Conservation (phyloP, 2,329 filamentous ascomycete genomes). For the Stachybotrys chartarum region DNA sequence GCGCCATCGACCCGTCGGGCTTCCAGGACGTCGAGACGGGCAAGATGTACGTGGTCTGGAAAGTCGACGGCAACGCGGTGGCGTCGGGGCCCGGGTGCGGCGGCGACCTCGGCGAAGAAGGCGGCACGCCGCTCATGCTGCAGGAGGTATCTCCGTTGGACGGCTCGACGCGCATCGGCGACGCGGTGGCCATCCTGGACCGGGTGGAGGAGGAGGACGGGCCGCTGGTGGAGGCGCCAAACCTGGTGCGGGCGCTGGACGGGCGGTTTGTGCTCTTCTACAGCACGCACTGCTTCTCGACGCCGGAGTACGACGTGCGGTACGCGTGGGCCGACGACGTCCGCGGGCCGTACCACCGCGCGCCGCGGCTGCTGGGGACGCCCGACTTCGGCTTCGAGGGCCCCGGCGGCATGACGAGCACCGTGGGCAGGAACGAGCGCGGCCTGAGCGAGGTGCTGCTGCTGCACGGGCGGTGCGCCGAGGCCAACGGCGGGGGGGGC, state of each 20-base stretch:
- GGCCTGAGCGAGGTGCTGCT: background rate
- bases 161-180: slow-evolving; percentile 45
- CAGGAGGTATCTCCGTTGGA: slow-evolving; percentile 41
- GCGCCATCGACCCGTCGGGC: slow-evolving; percentile 56
- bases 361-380: slow-evolving; percentile 23
- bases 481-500: background rate
- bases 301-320: slow-evolving; percentile 48
- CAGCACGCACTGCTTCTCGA: slow-evolving; percentile 52
- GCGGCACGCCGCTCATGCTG: slow-evolving; percentile 48
- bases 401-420: slow-evolving; percentile 14
- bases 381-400: slow-evolving; percentile 29
- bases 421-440: background rate
- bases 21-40: slow-evolving; percentile 47
- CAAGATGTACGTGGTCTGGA: slow-evolving; percentile 54
- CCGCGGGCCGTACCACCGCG: slow-evolving; percentile 29
- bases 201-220: slow-evolving; percentile 34
- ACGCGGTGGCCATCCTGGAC: slow-evolving; percentile 38
- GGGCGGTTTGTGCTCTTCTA: slow-evolving; percentile 55
- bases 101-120: slow-evolving; percentile 39
- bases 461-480: slow-evolving; percentile 1
- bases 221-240: slow-evolving; percentile 55
- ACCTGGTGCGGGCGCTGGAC: slow-evolving; percentile 35
- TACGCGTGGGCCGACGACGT: slow-evolving; percentile 43
- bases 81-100: slow-evolving; percentile 41
- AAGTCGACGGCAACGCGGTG: slow-evolving; percentile 56